Evolutionary conservation across 495 filamentous ascomycete species (phyloP).

Genomic region (Choiromyces venosus): DNA sequence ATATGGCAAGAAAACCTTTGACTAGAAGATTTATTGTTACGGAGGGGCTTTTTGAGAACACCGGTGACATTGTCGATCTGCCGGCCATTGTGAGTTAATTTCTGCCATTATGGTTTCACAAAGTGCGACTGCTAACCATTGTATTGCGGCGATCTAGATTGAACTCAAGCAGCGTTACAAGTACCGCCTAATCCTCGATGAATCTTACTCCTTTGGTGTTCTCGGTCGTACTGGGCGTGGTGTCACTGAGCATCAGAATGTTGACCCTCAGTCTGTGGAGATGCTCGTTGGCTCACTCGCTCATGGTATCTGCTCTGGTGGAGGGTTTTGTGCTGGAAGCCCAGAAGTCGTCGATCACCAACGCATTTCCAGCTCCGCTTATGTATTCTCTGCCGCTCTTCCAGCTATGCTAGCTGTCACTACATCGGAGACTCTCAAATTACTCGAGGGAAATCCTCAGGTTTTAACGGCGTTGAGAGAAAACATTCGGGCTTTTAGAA

Average conservation of each 20-base stretch:
- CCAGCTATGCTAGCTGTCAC: conserved; percentile 91
- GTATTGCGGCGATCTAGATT: conserved; percentile 49
- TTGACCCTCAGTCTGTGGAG: conserved; percentile 82
- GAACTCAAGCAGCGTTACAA: conserved; percentile 92
- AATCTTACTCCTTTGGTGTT: conserved; percentile 93
- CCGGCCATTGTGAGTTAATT: conserved; percentile 66
- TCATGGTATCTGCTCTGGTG: conserved; percentile 82
- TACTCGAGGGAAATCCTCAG: conserved; percentile 79
- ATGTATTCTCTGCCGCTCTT: conserved; percentile 90
- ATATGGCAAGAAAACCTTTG: conserved; percentile 76
- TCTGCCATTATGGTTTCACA: conserved; percentile 7
- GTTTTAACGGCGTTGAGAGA: conserved; percentile 70
- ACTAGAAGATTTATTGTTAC: conserved; percentile 95
- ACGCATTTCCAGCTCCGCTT: conserved; percentile 79
- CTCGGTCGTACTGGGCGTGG: conserved; percentile 85
- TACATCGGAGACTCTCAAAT: conserved; percentile 77
- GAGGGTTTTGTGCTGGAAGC: conserved; percentile 89
- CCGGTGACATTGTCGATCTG: conserved; percentile 78
- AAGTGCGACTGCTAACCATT: conserved; percentile 18
- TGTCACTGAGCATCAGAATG: conserved; percentile 90
- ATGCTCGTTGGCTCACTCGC: conserved; percentile 94
- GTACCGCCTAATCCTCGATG: conserved; percentile 93
- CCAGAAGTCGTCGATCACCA: conserved; percentile 92
- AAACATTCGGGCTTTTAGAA: conserved; percentile 71
- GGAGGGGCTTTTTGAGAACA: conserved; percentile 86